phyloP scores from a whole-genome alignment of 163 green algal genomes.

The Picocystis sp. region DNA sequence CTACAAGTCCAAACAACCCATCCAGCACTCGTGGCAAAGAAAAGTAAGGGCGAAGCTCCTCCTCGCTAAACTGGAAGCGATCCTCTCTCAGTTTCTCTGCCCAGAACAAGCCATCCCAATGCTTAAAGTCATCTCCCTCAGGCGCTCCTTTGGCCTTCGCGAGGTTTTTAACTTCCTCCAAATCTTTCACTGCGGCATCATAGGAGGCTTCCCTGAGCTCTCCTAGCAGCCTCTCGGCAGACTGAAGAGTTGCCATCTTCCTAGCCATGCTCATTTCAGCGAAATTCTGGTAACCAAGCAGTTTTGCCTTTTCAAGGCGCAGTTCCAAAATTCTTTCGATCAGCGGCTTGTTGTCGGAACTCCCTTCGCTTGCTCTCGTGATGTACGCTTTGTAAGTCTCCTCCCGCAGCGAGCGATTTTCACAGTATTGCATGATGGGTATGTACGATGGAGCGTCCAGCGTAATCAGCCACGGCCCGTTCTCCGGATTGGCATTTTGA shows the following conservation, averaged over 20 bases:
- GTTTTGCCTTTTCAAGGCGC: slow-evolving; percentile 64
- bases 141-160: slow-evolving; percentile 26
- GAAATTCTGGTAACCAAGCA: slow-evolving; percentile 74
- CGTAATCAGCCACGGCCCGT: slow-evolving; percentile 80
- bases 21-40: slow-evolving; percentile 76
- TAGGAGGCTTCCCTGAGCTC: slow-evolving; percentile 58
- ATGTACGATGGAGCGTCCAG: slow-evolving; percentile 83
- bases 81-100: slow-evolving; percentile 47
- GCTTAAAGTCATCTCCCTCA: slow-evolving; percentile 29
- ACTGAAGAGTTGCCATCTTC: slow-evolving; percentile 31
- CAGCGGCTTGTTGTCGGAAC: slow-evolving; percentile 69
- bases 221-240: slow-evolving; percentile 70
- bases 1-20: slow-evolving; percentile 72
- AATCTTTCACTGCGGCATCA: slow-evolving; percentile 46
- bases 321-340: slow-evolving; percentile 68
- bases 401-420: slow-evolving; percentile 66
- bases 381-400: slow-evolving; percentile 76
- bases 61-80: slow-evolving; percentile 63
- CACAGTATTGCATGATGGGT: slow-evolving; percentile 57
- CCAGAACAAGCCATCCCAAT: slow-evolving; percentile 87
- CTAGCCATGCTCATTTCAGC: slow-evolving; percentile 35
- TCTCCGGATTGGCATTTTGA: slow-evolving; percentile 31
- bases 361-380: slow-evolving; percentile 31
- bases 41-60: slow-evolving; percentile 91
- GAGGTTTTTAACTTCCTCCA: slow-evolving; percentile 63